These are phyloP conservation scores for Zopfochytrium polystomum DNA, from an alignment of 371 early-diverging fungal genomes.

Conservation along the genomic window DNA sequence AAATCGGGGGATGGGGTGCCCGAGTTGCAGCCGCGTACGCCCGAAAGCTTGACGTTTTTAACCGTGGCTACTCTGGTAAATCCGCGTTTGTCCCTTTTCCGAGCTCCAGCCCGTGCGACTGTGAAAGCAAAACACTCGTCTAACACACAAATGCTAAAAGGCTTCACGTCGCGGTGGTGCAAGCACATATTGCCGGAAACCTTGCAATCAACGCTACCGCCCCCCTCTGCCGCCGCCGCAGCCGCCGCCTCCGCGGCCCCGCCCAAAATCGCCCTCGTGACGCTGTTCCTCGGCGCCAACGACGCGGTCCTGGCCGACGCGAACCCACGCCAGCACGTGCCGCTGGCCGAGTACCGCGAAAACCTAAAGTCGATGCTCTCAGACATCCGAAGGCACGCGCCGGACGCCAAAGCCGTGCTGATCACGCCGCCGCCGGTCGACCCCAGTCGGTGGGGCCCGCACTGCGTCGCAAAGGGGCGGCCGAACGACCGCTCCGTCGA, in stretches of 20 bases:
- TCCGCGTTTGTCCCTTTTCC: too few species aligned
- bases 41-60: slow-evolving; percentile 71
- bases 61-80: slow-evolving; percentile 77
- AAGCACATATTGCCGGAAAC: slow-evolving; percentile 58
- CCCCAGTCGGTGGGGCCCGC: slow-evolving; percentile 52
- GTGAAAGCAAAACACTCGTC: too few species aligned
- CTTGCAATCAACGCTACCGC: slow-evolving; percentile 36
- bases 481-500: slow-evolving; percentile 50
- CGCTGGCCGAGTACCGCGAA: slow-evolving; percentile 54
- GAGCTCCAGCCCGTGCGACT: too few species aligned
- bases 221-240: slow-evolving; percentile 24
- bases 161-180: slow-evolving; percentile 73
- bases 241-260: neutral
- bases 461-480: slow-evolving; percentile 40
- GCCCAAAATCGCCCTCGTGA: slow-evolving; percentile 56
- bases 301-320: slow-evolving; percentile 58
- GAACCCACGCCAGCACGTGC: slow-evolving; percentile 60
- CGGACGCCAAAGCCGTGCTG: slow-evolving; percentile 59
- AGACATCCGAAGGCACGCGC: slow-evolving; percentile 53
- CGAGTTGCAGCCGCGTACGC: slow-evolving; percentile 62
- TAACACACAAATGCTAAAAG: too few species aligned
- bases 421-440: slow-evolving; percentile 77
- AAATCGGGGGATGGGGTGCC: slow-evolving; percentile 65
- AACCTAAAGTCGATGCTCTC: slow-evolving; percentile 61
- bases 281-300: slow-evolving; percentile 83